A percentile compares a stretch with the other conserved stretches of the same genome.
phyloP scores from a whole-genome alignment of 495 filamentous ascomycete species.

The Annulohypoxylon stygium region DNA sequence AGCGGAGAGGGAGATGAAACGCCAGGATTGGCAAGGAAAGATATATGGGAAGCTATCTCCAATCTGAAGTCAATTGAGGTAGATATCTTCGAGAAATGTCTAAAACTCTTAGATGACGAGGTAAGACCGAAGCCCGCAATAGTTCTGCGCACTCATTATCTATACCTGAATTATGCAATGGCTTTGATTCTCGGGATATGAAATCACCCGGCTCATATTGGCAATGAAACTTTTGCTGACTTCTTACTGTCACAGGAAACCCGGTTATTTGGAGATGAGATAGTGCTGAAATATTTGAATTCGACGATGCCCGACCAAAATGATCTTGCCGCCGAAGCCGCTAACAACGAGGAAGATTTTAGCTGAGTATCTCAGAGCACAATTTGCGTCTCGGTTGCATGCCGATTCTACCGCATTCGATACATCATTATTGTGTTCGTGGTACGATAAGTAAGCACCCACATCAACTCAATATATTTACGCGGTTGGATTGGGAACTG shows the following conservation, averaged over 20 bases:
- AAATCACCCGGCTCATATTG: neutral
- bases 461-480: conserved; percentile 16
- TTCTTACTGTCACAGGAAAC: conserved; percentile 50
- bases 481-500: conserved; percentile 21
- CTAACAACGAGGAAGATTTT: conserved; percentile 62
- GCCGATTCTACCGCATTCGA: neutral
- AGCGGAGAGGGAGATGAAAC: conserved; percentile 47
- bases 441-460: neutral
- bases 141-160: neutral
- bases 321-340: conserved; percentile 52
- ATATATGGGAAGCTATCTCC: conserved; percentile 55
- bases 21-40: conserved; percentile 56
- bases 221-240: conserved; percentile 46
- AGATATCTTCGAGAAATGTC: conserved; percentile 66
- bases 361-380: conserved; percentile 50
- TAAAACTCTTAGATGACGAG: conserved; percentile 69
- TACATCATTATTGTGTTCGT: conserved; percentile 14
- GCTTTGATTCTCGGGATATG: neutral
- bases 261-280: conserved; percentile 53
- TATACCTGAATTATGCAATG: neutral
- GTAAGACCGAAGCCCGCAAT: conserved; percentile 58
- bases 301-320: conserved; percentile 57
- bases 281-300: conserved; percentile 60
- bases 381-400: neutral
- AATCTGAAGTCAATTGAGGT: conserved; percentile 70